Evolutionary conservation across 257 asterid genomes (phyloP).

Genomic region (Linaria vulgaris): DNA sequence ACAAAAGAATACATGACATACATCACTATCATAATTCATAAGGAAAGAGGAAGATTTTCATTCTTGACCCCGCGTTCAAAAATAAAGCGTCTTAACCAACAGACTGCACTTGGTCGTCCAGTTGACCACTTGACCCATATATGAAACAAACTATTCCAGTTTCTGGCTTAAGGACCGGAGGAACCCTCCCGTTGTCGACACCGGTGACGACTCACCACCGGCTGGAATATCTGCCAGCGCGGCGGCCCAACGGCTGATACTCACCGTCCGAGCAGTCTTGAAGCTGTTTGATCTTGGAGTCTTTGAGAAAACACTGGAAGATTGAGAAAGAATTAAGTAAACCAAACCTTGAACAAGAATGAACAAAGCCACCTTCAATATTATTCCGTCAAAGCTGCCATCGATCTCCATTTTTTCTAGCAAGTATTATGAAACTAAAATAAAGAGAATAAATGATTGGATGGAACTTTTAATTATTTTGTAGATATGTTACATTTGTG

Average conservation of each 20-base stretch:
- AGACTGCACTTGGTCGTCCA: too few relatives aligned
- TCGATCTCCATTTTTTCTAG: constrained; percentile 37
- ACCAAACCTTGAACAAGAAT: constrained; percentile 62
- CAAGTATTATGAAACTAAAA: too few relatives aligned
- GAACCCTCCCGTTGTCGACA: constrained; percentile 21
- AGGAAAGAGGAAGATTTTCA: too few relatives aligned
- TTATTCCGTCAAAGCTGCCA: constrained; percentile 27
- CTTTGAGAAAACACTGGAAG: constrained; percentile 65
- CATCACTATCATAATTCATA: neutral
- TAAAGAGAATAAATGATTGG: neutral
- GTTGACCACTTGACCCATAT: too few relatives aligned
- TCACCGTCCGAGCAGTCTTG: constrained; percentile 53
- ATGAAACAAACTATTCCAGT: constrained; percentile 8
- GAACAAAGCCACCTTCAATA: constrained; percentile 56
- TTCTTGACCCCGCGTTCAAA: too few relatives aligned
- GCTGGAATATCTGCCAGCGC: constrained; percentile 62
- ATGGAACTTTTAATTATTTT: neutral
- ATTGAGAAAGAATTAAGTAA: constrained; percentile 56
- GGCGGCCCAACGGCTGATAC: constrained; percentile 76
- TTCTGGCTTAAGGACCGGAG: constrained; percentile 40
- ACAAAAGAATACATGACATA: neutral
- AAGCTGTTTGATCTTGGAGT: constrained; percentile 52
- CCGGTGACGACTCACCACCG: constrained; percentile 48
- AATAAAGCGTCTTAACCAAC: too few relatives aligned
- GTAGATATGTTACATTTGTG: neutral